Base-by-base conservation (phyloP, 352 stramenopile species). In the Phytopythium ostracodes region DNA sequence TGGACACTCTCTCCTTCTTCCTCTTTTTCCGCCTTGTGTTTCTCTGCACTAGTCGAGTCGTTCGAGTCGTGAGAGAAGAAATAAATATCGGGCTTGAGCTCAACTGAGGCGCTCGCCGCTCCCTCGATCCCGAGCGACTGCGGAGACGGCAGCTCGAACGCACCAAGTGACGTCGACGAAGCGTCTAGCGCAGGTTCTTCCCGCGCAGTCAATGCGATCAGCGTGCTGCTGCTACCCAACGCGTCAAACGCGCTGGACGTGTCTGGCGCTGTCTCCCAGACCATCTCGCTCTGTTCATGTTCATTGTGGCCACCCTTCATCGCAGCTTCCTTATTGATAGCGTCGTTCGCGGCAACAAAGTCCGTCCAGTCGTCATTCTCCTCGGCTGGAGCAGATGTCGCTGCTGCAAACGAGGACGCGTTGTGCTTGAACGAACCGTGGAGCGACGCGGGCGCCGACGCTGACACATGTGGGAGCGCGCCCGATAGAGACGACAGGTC, bases 381-480 rank as follows among this genome's bases (percentile, higher is more conserved):
- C 5, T 29, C 53, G 35, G 20, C 53, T 15, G 22, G 38, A 44
- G 14, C 1, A 3, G 50, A 0, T 7, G 29, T 3, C 1, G 50
- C 6, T 15, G 10, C 53, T 22, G 35, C 35, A 31, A 46, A n/a
- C 3, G 24, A 24, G 5, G 53, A 7, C 53, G 22, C 38, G 33
- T 25, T 11, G 11, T 35, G 52, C 52, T 46, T 22, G 40, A 76
- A 79, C 14, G 71, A 81, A 40, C 68, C 59, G 59, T 60, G 64
- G n/a, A 77, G 50, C 25, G 73, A 79, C 38, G 42, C 65, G 0
- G 70, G 62, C 5, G 66, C 60, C 10, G 69, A 75, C 9, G 65
- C 73, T 18, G 65, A 68, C 17, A 62, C 35, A 17, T 20, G 53
- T 1, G 25, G 35, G 20, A 22, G 20, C 24, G 22, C 64, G 29